Percentiles rank a stretch among this genome's conserved stretches.
These are phyloP conservation scores for Alternaria viburni DNA, from an alignment of 2,329 filamentous ascomycete species.

Conservation along the genomic window DNA sequence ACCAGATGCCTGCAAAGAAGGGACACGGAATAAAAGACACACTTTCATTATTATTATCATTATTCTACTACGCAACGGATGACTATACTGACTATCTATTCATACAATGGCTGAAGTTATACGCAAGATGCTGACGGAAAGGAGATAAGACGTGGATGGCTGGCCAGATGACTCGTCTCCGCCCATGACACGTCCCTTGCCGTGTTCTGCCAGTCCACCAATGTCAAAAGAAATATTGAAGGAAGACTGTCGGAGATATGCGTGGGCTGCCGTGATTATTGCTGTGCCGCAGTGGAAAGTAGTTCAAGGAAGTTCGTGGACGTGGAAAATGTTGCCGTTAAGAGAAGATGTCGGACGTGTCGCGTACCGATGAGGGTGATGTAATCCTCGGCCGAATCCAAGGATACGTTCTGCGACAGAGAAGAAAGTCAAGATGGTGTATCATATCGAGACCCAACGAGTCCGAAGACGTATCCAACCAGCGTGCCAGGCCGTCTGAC, in stretches of 20 bases:
- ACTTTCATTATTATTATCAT: conserved; percentile 1
- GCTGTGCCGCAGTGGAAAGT: neutral
- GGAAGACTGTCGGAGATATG: neutral
- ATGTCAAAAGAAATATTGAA: neutral
- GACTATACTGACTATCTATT: conserved; percentile 13
- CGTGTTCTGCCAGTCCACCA: conserved; percentile 1
- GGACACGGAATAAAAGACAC: neutral
- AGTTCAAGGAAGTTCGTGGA: neutral
- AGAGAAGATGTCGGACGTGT: neutral
- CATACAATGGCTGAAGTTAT: conserved; percentile 13
- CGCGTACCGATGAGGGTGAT: neutral
- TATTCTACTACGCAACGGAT: conserved; percentile 7
- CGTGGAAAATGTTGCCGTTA: neutral
- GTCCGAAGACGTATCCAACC: neutral
- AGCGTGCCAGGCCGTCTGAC: neutral
- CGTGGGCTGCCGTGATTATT: neutral
- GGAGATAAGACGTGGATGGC: neutral
- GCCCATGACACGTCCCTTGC: neutral
- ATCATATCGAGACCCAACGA: neutral
- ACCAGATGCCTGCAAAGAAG: neutral
- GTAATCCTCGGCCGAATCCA: neutral
- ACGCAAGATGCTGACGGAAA: conserved; percentile 3
- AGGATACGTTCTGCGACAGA: neutral
- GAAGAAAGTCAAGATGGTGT: neutral
- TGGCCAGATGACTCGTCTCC: neutral